phyloP scores from a whole-genome alignment of 345 rosid species.

The Odontarrhena argentea region DNA sequence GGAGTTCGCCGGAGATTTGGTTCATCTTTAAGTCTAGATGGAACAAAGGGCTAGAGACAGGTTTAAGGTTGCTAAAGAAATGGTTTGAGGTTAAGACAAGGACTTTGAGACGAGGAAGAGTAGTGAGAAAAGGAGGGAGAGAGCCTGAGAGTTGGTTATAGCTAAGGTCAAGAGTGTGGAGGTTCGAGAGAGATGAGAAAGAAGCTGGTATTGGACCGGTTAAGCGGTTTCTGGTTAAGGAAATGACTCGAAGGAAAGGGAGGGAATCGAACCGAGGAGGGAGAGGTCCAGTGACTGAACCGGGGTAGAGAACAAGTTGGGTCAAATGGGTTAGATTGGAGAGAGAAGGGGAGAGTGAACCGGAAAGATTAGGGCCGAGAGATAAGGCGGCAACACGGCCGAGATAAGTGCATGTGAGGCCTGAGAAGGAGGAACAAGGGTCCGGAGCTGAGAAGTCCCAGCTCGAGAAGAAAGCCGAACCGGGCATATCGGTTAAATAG shows the following conservation, averaged over 20 bases:
- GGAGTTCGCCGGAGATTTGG: conserved; percentile 53
- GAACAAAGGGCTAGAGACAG: conserved; percentile 50
- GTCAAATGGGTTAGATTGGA: conserved; percentile 61
- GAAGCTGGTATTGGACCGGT: conserved; percentile 71
- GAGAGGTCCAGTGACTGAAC: conserved; percentile 79
- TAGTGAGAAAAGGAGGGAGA: conserved; percentile 52
- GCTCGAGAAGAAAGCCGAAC: conserved; percentile 57
- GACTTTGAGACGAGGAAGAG: conserved; percentile 51
- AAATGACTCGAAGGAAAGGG: conserved; percentile 61
- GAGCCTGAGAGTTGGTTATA: conserved; percentile 69
- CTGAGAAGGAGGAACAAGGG: conserved; percentile 71
- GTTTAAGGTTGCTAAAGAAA: conserved; percentile 45
- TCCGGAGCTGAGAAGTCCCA: conserved; percentile 60
- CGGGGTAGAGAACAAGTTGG: conserved; percentile 77
- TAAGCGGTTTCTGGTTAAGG: conserved; percentile 74
- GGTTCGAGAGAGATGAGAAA: conserved; percentile 47
- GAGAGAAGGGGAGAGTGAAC: conserved; percentile 66
- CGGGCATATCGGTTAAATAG: conserved; percentile 69
- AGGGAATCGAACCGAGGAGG: conserved; percentile 64
- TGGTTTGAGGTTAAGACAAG: conserved; percentile 60
- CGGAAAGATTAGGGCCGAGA: conserved; percentile 75
- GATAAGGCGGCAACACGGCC: conserved; percentile 50
- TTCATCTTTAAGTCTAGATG: conserved; percentile 74
- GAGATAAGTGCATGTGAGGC: conserved; percentile 56
- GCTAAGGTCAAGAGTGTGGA: conserved; percentile 85